Percentiles rank a stretch among this genome's conserved stretches.
Conservation (phyloP, 768 basidiomycete species). For the Rhodotorula paludigena region DNA sequence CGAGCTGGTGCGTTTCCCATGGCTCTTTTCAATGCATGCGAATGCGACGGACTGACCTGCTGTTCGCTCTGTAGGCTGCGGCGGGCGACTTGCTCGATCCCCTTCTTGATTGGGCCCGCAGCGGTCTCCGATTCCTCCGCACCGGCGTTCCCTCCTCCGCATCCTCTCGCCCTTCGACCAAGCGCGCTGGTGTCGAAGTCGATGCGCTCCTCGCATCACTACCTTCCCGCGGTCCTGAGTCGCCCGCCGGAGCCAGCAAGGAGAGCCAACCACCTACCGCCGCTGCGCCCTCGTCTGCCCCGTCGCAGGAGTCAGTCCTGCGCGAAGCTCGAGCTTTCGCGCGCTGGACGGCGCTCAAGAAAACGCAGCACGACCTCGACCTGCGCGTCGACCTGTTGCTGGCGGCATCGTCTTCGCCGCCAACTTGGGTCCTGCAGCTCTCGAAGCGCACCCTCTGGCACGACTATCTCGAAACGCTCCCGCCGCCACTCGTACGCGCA, state of each 20-base stretch:
- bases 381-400: conserved; percentile 25
- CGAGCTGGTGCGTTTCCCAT: conserved; percentile 24
- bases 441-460: conserved; percentile 6
- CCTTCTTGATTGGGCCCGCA: conserved; percentile 19
- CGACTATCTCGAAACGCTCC: neutral
- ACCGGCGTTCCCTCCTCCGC: conserved; percentile 17
- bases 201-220: conserved; percentile 23
- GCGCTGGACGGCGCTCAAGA: conserved; percentile 10
- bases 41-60: neutral
- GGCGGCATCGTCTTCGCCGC: too few species aligned
- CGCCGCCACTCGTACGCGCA: neutral
- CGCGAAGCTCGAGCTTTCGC: conserved; percentile 14
- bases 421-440: too few species aligned
- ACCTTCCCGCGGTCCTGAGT: neutral
- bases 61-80: neutral
- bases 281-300: too few species aligned
- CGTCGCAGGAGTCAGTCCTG: neutral
- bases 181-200: conserved; percentile 12
- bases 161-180: neutral
- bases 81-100: conserved; percentile 24
- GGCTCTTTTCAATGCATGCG: too few species aligned
- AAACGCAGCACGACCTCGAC: conserved; percentile 24
- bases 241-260: too few species aligned
- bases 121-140: conserved; percentile 27
- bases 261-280: too few species aligned